Evolutionary conservation across 2,329 filamentous ascomycete species (phyloP), one percentile per base, ranked within the genome.

Genomic region (Diaporthe batatas): DNA sequence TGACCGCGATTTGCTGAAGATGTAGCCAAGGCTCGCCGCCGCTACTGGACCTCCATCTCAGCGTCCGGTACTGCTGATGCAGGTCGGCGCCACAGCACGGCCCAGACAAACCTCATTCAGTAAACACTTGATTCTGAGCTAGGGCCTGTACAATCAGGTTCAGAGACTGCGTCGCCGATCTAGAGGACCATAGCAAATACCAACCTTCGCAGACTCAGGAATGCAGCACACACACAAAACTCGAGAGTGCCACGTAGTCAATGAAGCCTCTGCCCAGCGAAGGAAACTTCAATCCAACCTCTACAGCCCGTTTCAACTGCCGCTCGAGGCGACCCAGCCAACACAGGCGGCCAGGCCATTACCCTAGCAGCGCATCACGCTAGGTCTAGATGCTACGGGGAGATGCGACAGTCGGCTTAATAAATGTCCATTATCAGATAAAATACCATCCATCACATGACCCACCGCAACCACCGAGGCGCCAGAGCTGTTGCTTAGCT

Each of bases 271-370:
- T 70, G 44, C 32, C 39, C 29, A 21, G 44, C 34, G 14, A 51
- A n/a, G 55, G 6, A 39, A 14, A 51, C 11, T 39, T 70, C 32
- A 11, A 29, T n/a, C 25, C 44, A 57, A 47, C 29, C 47, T 51
- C 39, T 32, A 59, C 44, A 14, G 53, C 25, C 21, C 32, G 68
- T 72, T 72, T 69, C 70, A 53, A 42, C 34, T 69, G 70, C 64
- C 70, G 70, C 70, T 39, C 23, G 62, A 39, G 32, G 44, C 62
- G 29, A 65, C 62, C 29, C 44, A 65, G 21, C 69, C 42, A 51
- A 51, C 25, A 18, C 44, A 36, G 42, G 64, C 39, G 53, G 49
- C 29, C 57, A 68, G 32, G 39, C 39, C 12, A 23, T 42, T 21
- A 23, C 39, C 16, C 44, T 47, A 55, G 70, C 49, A 55, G 70